Base-by-base conservation (phyloP, 306 rosid genomes). In the Cicer judaicum region DNA sequence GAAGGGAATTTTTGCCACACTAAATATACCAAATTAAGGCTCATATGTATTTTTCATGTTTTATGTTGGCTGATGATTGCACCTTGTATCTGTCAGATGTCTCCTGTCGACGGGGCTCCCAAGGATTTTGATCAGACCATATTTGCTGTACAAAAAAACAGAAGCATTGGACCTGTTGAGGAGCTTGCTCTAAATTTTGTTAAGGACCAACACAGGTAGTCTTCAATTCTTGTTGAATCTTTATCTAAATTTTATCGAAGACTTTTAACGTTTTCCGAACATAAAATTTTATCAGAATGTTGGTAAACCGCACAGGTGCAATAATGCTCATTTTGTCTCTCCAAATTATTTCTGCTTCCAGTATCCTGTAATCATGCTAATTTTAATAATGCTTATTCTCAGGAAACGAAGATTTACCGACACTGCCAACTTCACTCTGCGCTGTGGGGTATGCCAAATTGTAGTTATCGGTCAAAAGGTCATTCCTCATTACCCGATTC, bases 361-460 rank as follows among this genome's bases (percentile, higher is more conserved):
- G 60, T 61, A 53, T 80, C 57, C 8, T 18, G 10, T 46, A 67
- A 56, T 50, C 13, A 29, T 71, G 49, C 56, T 71, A 68, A 77
- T 59, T 38, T 43, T 41, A 12, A 43, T 73, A 38, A 49, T 67
- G 24, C 57, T 19, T 57, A 41, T 66, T 87, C 59, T 65, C 87
- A 95, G 99, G 84, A 90, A 87, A 81, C 75, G 96, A 83, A 92
- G 91, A 6, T 95, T 43, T 78, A 95, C 99, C 0, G 93, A 95
- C 88, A 90, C 98, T 11, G 82, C 99, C 59, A 95, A 80, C 85
- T 95, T 95, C 88, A 92, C 99, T 43, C 83, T 92, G 77, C 98
- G 98, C 52, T 95, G 99, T 44, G 98, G 97, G n/a, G 92, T 90
- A 7, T 95, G 99, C 92, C 99, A 95, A 84, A 89, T 90, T 59